Conservation (phyloP, 495 filamentous ascomycete species). For the Lophiotrema nucula region DNA sequence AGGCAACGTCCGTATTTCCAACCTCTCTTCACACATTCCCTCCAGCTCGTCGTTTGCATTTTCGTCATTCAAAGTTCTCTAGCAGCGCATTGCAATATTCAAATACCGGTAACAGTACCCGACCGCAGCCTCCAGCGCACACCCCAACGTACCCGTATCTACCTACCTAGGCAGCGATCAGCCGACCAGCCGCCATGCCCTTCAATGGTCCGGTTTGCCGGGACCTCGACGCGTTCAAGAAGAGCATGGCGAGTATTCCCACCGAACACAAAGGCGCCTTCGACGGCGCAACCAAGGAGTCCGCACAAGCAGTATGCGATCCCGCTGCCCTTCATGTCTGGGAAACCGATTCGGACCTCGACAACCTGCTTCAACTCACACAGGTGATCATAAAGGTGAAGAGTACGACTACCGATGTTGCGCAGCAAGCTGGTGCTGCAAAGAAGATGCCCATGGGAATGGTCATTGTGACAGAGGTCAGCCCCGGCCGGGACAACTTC, state of each 20-base stretch:
- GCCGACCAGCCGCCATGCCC: too few relatives aligned
- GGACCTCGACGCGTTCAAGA: conserved; percentile 1
- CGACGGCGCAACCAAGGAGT: neutral
- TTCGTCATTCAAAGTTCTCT: too few relatives aligned
- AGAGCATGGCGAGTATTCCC: neutral
- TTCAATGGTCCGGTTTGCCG: conserved; percentile 17
- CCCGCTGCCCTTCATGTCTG: conserved; percentile 13
- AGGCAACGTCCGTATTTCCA: too few relatives aligned
- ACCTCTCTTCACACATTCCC: too few relatives aligned
- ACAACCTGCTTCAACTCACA: conserved; percentile 16
- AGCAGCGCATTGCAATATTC: too few relatives aligned
- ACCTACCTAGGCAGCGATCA: too few relatives aligned
- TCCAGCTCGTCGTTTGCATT: too few relatives aligned
- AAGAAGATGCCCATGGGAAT: neutral
- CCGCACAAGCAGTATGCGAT: conserved; percentile 2
- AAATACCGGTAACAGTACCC: too few relatives aligned
- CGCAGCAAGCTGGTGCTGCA: neutral
- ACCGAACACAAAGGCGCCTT: conserved; percentile 2
- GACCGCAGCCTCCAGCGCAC: too few relatives aligned
- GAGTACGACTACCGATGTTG: neutral
- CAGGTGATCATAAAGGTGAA: conserved; percentile 13
- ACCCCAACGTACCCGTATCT: too few relatives aligned
- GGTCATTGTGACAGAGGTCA: conserved; percentile 7
- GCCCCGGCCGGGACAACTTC: neutral
- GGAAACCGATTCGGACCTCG: conserved; percentile 21